Percentiles rank a stretch among this genome's conserved stretches.
phyloP scores from a whole-genome alignment of 2,329 filamentous ascomycete species.

The Claviceps capensis region DNA sequence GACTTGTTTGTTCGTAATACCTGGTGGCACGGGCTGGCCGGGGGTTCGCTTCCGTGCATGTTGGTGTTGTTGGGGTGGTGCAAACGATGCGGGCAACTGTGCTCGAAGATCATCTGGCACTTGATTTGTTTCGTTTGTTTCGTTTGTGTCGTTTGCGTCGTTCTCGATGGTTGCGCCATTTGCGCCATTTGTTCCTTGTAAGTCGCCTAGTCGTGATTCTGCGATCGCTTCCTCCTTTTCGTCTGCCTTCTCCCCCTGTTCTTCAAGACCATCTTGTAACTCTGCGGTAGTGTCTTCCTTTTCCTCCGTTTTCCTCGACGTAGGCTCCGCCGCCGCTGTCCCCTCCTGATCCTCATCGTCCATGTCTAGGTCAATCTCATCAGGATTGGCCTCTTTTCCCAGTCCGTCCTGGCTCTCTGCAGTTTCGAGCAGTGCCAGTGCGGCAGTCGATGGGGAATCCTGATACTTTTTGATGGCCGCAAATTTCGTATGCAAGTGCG shows the following conservation, averaged over 20 bases:
- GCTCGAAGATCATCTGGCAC: slow-evolving; percentile 54
- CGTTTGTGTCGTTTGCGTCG: background rate
- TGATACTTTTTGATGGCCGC: slow-evolving; percentile 50
- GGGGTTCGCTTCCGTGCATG: slow-evolving; percentile 24
- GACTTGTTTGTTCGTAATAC: slow-evolving; percentile 66
- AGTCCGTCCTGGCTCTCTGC: background rate
- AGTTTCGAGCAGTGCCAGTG: background rate
- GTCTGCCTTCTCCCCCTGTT: slow-evolving; percentile 5
- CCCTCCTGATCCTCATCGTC: slow-evolving; percentile 25
- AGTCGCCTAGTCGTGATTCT: background rate
- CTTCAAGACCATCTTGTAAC: slow-evolving; percentile 4
- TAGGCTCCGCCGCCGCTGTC: background rate
- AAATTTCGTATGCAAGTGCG: slow-evolving; percentile 85
- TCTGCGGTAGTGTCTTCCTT: background rate
- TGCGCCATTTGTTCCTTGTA: background rate
- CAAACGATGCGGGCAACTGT: slow-evolving; percentile 66
- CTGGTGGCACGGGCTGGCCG: slow-evolving; percentile 51
- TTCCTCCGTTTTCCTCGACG: background rate
- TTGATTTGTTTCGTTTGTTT: slow-evolving; percentile 10
- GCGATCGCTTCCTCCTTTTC: background rate
- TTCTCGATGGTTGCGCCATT: background rate
- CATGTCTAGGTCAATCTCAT: slow-evolving; percentile 59
- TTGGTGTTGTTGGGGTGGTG: slow-evolving; percentile 22
- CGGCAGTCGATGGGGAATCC: slow-evolving; percentile 14
- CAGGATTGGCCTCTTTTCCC: slow-evolving; percentile 34